A percentile compares a stretch with the other conserved stretches of the same genome.
Conservation (phyloP, 768 basidiomycete genomes). For the Panaeolus papilionaceus region DNA sequence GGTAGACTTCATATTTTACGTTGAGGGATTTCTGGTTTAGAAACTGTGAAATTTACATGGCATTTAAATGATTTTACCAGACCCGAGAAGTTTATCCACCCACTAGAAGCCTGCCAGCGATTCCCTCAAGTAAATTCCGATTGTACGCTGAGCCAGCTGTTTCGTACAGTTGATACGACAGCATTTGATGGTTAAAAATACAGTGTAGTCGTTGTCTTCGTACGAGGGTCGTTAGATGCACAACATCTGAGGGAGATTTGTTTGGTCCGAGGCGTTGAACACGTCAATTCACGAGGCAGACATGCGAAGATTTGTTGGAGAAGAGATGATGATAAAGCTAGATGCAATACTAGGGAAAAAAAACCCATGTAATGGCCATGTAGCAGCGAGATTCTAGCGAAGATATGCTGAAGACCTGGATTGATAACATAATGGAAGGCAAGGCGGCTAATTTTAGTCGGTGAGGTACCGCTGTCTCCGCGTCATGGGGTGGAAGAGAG, state of each 20-base stretch:
- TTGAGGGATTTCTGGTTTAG: neutral
- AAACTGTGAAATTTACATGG: neutral
- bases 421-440: neutral
- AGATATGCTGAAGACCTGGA: neutral
- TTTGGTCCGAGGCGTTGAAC: neutral
- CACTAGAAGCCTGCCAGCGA: slow-evolving; percentile 4
- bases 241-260: neutral
- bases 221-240: neutral
- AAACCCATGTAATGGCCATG: neutral
- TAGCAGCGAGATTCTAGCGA: slow-evolving; percentile 3
- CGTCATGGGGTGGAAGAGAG: neutral
- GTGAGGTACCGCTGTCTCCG: neutral
- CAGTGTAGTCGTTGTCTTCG: neutral
- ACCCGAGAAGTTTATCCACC: neutral
- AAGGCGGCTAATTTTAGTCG: neutral
- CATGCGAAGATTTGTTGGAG: neutral
- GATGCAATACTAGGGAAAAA: neutral
- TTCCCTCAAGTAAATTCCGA: neutral
- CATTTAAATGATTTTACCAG: neutral
- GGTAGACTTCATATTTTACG: slow-evolving; percentile 19
- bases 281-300: neutral
- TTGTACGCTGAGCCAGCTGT: neutral
- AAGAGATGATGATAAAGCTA: neutral
- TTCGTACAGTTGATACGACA: neutral
- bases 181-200: neutral